Conservation (phyloP, 352 stramenopile genomes). For the Globisporangium takayamanum region DNA sequence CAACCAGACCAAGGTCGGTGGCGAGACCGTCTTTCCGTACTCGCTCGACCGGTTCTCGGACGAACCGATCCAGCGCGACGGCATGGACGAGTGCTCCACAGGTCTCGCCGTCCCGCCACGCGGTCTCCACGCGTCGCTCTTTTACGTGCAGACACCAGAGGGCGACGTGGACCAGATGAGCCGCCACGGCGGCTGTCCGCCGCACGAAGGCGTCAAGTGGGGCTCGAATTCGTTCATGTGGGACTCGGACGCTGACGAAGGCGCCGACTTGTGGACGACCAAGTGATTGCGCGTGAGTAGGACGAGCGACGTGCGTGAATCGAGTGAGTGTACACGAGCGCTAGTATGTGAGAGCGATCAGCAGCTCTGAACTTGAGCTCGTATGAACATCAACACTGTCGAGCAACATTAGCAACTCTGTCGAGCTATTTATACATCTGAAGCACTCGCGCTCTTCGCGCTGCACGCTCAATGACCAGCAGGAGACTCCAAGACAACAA, state of each 20-base stretch:
- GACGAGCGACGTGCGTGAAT: too few species aligned
- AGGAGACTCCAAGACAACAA: too few species aligned
- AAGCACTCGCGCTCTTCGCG: too few species aligned
- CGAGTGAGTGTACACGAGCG: too few species aligned
- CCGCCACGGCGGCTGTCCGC: slow-evolving; percentile 77
- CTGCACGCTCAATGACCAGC: too few species aligned
- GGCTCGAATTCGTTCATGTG: slow-evolving; percentile 86
- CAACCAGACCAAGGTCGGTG: slow-evolving; percentile 91
- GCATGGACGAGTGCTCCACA: slow-evolving; percentile 77
- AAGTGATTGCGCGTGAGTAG: slow-evolving; percentile 30
- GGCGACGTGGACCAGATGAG: slow-evolving; percentile 72
- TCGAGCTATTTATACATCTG: too few species aligned
- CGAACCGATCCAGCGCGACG: slow-evolving; percentile 58
- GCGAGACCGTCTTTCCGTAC: slow-evolving; percentile 97
- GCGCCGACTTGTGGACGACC: slow-evolving; percentile 69
- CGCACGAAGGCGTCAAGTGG: slow-evolving; percentile 82
- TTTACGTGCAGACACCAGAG: slow-evolving; percentile 80
- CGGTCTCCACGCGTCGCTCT: slow-evolving; percentile 70
- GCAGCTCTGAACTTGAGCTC: too few species aligned
- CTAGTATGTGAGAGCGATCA: too few species aligned
- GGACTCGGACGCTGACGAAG: slow-evolving; percentile 79
- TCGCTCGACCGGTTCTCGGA: slow-evolving; percentile 68
- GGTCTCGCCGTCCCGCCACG: slow-evolving; percentile 67
- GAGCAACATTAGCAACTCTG: neutral
- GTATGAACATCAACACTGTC: neutral